Evolutionary conservation across 345 rosid species (phyloP).

Genomic region (Citrus glauca): DNA sequence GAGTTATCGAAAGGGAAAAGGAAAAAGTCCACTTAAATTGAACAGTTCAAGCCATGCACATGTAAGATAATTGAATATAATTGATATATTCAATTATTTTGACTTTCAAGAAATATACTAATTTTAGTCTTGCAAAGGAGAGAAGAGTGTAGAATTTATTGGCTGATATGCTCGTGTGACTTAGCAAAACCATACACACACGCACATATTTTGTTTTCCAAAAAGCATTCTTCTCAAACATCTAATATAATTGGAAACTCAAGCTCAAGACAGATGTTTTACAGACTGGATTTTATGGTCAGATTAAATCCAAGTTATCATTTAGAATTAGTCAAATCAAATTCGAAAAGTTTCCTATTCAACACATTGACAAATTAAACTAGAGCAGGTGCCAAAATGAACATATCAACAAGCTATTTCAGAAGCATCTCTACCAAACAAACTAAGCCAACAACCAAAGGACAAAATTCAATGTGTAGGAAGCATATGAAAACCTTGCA

Average conservation of each 20-base stretch:
- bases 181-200: too few relatives aligned
- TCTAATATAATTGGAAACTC: neutral
- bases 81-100: neutral
- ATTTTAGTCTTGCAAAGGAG: neutral
- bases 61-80: neutral
- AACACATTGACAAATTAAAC: neutral
- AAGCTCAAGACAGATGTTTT: neutral
- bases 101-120: neutral
- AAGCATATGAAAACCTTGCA: neutral
- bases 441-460: neutral
- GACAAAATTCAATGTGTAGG: neutral
- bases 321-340: neutral
- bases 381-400: neutral
- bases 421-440: neutral
- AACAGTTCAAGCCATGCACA: neutral
- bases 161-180: neutral
- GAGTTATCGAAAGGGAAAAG: neutral
- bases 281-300: neutral
- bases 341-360: neutral
- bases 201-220: too few relatives aligned
- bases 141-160: neutral
- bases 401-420: neutral
- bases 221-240: neutral
- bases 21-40: neutral
- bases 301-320: neutral